phyloP scores from a whole-genome alignment of 148 eudicot genomes.

The Persicaria tinctoria region DNA sequence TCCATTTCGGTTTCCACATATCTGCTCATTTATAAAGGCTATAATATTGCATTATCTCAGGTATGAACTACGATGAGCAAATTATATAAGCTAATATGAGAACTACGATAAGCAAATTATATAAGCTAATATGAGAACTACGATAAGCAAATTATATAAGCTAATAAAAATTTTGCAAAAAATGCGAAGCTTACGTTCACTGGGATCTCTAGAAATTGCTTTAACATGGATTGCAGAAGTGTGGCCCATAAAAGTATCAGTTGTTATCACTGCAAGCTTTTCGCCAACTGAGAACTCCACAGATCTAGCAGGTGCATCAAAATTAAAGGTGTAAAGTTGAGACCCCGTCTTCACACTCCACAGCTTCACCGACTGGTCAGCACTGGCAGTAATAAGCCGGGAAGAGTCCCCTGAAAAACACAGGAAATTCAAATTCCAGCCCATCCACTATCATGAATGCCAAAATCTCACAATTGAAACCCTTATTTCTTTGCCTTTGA shows the following conservation, averaged over 20 bases:
- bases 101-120: background rate
- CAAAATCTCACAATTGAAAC: background rate
- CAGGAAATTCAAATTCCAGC: background rate
- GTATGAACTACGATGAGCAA: background rate
- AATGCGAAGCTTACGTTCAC: slow-evolving; percentile 44
- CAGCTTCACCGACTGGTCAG: slow-evolving; percentile 83
- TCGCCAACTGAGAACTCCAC: slow-evolving; percentile 80
- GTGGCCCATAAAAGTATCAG: slow-evolving; percentile 79
- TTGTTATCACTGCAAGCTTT: slow-evolving; percentile 72
- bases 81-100: background rate
- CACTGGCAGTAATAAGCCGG: slow-evolving; percentile 84
- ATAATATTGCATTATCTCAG: background rate
- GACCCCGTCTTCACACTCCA: slow-evolving; percentile 76
- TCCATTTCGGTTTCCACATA: background rate
- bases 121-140: background rate
- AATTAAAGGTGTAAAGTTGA: slow-evolving; percentile 55
- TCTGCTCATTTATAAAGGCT: background rate
- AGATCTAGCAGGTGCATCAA: slow-evolving; percentile 76
- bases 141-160: background rate
- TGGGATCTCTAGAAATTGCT: slow-evolving; percentile 53
- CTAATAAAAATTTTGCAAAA: background rate
- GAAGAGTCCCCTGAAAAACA: slow-evolving; percentile 60
- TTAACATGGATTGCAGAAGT: slow-evolving; percentile 84
- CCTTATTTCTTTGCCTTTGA: background rate
- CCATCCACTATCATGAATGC: background rate